phyloP scores from a whole-genome alignment of 176 grass and related monocot genomes.

The Juncus inflexus region DNA sequence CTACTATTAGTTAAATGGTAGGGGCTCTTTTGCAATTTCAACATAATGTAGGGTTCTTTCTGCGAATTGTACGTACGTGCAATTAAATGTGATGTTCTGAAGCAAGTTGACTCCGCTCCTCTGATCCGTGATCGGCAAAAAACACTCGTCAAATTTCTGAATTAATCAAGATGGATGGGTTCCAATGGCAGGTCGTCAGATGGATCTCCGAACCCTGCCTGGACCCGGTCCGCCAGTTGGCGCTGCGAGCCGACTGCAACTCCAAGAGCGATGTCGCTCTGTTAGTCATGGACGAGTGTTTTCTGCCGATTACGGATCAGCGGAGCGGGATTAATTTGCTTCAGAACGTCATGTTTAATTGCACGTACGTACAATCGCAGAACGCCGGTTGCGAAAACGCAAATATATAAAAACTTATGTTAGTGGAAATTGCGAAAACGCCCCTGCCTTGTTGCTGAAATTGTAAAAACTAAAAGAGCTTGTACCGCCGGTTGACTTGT shows the following conservation, averaged over 20 bases:
- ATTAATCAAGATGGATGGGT: too few species aligned
- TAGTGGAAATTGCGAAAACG: too few species aligned
- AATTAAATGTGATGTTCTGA: conserved; percentile 79
- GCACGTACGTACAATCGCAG: conserved; percentile 91
- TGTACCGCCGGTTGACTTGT: too few species aligned
- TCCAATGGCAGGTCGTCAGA: too few species aligned
- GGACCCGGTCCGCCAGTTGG: conserved; percentile 34
- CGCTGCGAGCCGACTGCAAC: conserved; percentile 64
- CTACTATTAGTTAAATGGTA: too few species aligned
- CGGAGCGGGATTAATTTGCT: conserved; percentile 93
- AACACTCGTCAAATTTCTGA: conserved; percentile 98
- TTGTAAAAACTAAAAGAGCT: too few species aligned
- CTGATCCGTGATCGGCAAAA: conserved; percentile 87
- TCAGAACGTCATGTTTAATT: conserved; percentile 82
- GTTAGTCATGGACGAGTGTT: conserved; percentile 91
- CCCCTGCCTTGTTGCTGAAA: too few species aligned
- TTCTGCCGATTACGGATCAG: conserved; percentile 86
- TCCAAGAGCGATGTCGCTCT: conserved; percentile 84
- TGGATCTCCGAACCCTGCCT: conserved; percentile 48
- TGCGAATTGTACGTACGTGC: conserved; percentile 77
- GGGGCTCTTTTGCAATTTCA: too few species aligned
- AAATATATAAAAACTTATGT: too few species aligned
- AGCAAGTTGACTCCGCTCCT: conserved; percentile 93
- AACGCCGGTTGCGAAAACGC: too few species aligned
- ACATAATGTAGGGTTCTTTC: too few species aligned